phyloP scores from a whole-genome alignment of 768 basidiomycete genomes.

The Dendrothele bispora region DNA sequence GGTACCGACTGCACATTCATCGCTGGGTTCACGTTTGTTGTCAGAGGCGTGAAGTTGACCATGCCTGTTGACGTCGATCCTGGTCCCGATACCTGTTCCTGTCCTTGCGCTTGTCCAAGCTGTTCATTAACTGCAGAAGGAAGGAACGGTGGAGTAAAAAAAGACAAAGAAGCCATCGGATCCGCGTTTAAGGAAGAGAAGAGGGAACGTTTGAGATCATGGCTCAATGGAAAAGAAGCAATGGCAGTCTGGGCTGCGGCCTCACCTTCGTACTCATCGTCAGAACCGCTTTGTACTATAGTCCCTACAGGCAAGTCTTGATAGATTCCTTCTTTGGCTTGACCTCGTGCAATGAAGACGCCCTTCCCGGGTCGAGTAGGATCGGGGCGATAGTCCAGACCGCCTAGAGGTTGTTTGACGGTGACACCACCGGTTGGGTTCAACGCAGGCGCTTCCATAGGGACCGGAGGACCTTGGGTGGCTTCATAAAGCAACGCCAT shows the following conservation, averaged over 20 bases:
- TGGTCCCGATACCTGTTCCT: background rate
- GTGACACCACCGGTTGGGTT: slow-evolving; percentile 79
- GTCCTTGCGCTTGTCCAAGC: background rate
- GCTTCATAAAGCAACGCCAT: slow-evolving; percentile 91
- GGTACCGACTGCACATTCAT: slow-evolving; percentile 52
- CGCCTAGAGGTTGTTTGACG: slow-evolving; percentile 47
- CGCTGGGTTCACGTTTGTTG: slow-evolving; percentile 71
- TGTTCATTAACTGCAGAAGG: slow-evolving; percentile 15
- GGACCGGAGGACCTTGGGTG: slow-evolving; percentile 68
- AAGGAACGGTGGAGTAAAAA: slow-evolving; percentile 35
- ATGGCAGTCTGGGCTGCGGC: slow-evolving; percentile 11
- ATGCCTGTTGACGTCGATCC: slow-evolving; percentile 28
- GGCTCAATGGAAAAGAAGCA: background rate
- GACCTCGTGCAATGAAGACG: slow-evolving; percentile 70
- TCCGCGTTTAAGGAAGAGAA: background rate
- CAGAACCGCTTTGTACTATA: slow-evolving; percentile 47
- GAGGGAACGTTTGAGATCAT: background rate
- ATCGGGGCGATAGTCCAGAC: slow-evolving; percentile 77
- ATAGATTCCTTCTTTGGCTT: slow-evolving; percentile 44
- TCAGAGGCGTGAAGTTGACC: slow-evolving; percentile 57
- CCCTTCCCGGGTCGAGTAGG: slow-evolving; percentile 83
- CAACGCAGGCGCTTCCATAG: slow-evolving; percentile 59
- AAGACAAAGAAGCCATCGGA: slow-evolving; percentile 28
- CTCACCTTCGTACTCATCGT: slow-evolving; percentile 57
- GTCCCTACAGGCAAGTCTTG: slow-evolving; percentile 56